Evolutionary conservation across 2,329 filamentous ascomycete genomes (phyloP).

Genomic region (Samsoniella hepiali): DNA sequence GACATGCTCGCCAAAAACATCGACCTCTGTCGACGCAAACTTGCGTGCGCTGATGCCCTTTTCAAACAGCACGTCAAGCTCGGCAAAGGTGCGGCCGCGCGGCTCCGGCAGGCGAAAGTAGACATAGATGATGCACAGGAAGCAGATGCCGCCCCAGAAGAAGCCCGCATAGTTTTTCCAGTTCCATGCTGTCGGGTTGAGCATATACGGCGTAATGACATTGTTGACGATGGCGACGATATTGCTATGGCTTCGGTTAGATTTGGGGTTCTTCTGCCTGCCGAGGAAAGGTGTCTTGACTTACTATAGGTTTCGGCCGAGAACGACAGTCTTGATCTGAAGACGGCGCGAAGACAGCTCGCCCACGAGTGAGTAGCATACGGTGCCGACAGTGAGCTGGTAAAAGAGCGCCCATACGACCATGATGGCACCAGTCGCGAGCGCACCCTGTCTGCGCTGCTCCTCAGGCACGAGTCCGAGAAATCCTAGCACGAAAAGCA

Average conservation of each 20-base stretch:
- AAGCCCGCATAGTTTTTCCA: constrained; percentile 87
- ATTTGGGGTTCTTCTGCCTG: neutral
- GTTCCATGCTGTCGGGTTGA: constrained; percentile 82
- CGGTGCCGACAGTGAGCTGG: constrained; percentile 82
- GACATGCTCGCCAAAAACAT: constrained; percentile 54
- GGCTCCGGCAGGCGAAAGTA: constrained; percentile 82
- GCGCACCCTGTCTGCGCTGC: constrained; percentile 58
- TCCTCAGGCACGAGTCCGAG: constrained; percentile 66
- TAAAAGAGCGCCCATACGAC: constrained; percentile 78
- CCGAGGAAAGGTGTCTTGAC: constrained; percentile 25
- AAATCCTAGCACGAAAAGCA: constrained; percentile 84
- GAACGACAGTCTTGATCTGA: constrained; percentile 87
- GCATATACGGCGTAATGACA: constrained; percentile 87
- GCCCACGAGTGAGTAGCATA: constrained; percentile 83
- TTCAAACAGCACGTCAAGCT: constrained; percentile 83
- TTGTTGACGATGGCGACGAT: constrained; percentile 77
- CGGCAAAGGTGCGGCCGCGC: constrained; percentile 74
- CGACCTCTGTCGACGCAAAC: constrained; percentile 59
- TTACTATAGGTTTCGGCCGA: constrained; percentile 73
- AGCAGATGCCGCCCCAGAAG: constrained; percentile 82
- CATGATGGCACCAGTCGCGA: constrained; percentile 85
- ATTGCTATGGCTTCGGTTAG: constrained; percentile 48
- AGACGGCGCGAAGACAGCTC: constrained; percentile 80
- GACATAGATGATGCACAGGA: constrained; percentile 67
- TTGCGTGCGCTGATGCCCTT: constrained; percentile 66